Evolutionary conservation across 768 basidiomycete species (phyloP).

Genomic region (Lentinula raphanica): DNA sequence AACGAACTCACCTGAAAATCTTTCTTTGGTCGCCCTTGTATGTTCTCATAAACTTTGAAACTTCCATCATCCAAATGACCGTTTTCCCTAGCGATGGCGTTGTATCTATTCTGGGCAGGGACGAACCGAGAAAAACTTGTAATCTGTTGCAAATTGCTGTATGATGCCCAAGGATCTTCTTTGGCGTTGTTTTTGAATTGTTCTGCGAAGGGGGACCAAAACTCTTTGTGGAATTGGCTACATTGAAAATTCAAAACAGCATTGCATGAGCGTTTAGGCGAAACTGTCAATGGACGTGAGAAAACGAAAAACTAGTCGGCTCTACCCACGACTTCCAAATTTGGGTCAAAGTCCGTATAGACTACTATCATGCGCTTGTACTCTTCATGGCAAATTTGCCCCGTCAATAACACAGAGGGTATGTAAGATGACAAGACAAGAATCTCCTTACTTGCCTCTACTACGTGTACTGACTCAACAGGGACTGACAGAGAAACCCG

Average conservation of each 20-base stretch:
- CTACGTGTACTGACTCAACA: neutral
- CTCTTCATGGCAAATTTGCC: neutral
- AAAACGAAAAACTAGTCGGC: neutral
- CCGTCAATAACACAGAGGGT: too few relatives aligned
- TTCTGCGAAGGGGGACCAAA: too few relatives aligned
- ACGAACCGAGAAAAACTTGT: neutral
- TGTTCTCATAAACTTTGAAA: neutral
- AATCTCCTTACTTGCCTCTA: neutral
- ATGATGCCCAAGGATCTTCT: neutral
- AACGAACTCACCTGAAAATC: neutral
- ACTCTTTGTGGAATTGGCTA: too few relatives aligned
- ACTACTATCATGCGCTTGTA: neutral
- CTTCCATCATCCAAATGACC: neutral
- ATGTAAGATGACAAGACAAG: neutral
- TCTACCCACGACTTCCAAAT: neutral
- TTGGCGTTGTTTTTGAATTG: neutral
- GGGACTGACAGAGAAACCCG: neutral
- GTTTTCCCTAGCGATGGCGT: neutral
- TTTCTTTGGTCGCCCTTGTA: slow-evolving; percentile 6
- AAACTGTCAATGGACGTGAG: neutral
- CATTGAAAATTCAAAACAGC: too few relatives aligned
- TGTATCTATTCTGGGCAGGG: neutral
- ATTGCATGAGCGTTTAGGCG: neutral
- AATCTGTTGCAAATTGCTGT: neutral
- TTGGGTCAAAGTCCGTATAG: neutral